Evolutionary conservation across 192 early-diverging fungal species (phyloP).

Genomic region (Mortierella antarctica): DNA sequence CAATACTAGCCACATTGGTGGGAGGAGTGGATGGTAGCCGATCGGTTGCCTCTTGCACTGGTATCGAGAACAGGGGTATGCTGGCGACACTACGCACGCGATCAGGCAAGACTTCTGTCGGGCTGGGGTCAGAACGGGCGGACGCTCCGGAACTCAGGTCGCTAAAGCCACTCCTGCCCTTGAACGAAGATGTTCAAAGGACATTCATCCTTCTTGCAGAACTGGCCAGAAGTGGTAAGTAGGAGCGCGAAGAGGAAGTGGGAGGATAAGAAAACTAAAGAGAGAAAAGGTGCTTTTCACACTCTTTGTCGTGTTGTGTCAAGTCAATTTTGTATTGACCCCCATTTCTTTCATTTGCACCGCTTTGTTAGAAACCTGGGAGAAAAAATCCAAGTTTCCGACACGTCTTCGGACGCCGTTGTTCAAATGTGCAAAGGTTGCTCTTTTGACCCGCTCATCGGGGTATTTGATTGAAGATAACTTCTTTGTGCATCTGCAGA

Average conservation of each 20-base stretch:
- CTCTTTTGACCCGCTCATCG: neutral
- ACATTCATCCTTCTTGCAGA: neutral
- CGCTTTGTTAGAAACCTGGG: conserved; percentile 13
- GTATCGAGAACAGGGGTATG: too few relatives aligned
- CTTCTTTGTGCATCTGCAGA: conserved; percentile 19
- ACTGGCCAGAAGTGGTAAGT: conserved; percentile 2
- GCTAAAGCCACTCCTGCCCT: neutral
- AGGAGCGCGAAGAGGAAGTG: neutral
- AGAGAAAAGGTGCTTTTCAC: neutral
- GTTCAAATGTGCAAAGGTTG: conserved; percentile 10
- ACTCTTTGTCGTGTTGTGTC: too few relatives aligned
- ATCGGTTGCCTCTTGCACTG: too few relatives aligned
- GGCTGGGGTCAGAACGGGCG: too few relatives aligned
- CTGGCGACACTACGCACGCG: too few relatives aligned
- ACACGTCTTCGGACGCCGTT: neutral
- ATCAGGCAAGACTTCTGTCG: too few relatives aligned
- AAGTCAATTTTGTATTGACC: neutral
- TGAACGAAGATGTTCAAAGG: neutral
- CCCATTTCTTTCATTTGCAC: conserved; percentile 8
- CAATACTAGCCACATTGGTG: too few relatives aligned
- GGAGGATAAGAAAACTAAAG: conserved; percentile 1
- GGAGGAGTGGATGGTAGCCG: too few relatives aligned
- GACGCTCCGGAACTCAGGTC: too few relatives aligned
- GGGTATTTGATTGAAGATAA: conserved; percentile 18
- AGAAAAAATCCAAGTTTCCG: conserved; percentile 11